Conservation (phyloP, 1,139 yeast species). For the Geotrichum reessii region DNA sequence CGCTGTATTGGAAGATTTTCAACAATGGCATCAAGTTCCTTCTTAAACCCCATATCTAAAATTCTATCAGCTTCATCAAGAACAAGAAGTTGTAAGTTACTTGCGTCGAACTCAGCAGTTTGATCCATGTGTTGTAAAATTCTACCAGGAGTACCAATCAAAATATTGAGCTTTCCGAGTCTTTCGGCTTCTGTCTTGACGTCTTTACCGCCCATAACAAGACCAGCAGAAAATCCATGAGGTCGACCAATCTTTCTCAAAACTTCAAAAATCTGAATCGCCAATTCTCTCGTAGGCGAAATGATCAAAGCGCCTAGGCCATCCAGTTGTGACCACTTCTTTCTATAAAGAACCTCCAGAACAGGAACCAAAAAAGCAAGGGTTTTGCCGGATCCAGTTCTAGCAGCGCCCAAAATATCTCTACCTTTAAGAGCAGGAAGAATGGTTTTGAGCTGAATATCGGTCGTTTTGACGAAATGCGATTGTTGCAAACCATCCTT, state of each 20-base stretch:
- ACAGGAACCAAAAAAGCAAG: slow-evolving; percentile 94
- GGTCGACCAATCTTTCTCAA: slow-evolving; percentile 88
- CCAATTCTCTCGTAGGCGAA: slow-evolving; percentile 87
- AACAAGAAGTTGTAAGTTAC: slow-evolving; percentile 85
- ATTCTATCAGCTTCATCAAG: slow-evolving; percentile 98
- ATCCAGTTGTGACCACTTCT: slow-evolving; percentile 85
- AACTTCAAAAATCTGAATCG: slow-evolving; percentile 94
- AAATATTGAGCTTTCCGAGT: slow-evolving; percentile 76
- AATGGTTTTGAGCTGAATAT: slow-evolving; percentile 88
- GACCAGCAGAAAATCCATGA: slow-evolving; percentile 91
- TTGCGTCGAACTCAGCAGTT: slow-evolving; percentile 88
- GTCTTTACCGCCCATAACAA: slow-evolving; percentile 97
- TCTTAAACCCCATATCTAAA: slow-evolving; percentile 95
- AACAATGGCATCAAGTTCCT: slow-evolving; percentile 95
- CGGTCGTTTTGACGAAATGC: slow-evolving; percentile 75
- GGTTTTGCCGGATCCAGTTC: slow-evolving; percentile 97
- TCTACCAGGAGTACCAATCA: slow-evolving; percentile 97
- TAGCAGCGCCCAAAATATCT: slow-evolving; percentile 95
- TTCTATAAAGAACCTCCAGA: slow-evolving; percentile 79
- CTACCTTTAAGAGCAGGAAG: slow-evolving; percentile 94
- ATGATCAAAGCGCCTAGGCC: slow-evolving; percentile 87
- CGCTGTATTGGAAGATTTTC: slow-evolving; percentile 92
- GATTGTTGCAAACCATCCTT: slow-evolving; percentile 64
- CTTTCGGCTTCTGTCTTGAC: slow-evolving; percentile 96
- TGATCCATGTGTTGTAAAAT: slow-evolving; percentile 92